These are phyloP conservation scores for Prunus campanulata DNA, from an alignment of 306 rosid species.

Conservation along the genomic window DNA sequence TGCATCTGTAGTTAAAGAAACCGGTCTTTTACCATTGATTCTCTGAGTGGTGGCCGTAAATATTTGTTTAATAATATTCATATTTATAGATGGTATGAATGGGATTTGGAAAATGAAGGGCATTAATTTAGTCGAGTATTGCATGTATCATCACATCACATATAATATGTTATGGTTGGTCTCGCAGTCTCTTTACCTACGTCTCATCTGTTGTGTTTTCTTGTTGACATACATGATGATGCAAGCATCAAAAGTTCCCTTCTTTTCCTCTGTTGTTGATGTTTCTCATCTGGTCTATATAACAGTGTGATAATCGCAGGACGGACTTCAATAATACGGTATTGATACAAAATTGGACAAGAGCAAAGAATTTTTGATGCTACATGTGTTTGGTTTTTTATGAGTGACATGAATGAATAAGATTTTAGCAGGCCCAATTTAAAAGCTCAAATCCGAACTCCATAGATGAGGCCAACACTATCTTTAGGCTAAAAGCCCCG, in stretches of 20 bases:
- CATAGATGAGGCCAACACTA: background rate
- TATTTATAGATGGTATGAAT: background rate
- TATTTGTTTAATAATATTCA: background rate
- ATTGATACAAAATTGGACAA: too few species aligned
- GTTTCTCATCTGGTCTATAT: too few species aligned
- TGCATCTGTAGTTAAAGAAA: background rate
- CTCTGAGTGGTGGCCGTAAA: background rate
- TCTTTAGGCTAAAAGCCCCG: background rate
- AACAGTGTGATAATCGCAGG: too few species aligned
- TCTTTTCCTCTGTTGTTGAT: too few species aligned
- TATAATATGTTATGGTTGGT: background rate
- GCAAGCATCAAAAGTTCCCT: background rate
- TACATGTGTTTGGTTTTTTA: background rate
- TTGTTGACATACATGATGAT: background rate
- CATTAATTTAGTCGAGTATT: background rate
- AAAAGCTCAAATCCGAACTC: background rate
- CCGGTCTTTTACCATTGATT: background rate
- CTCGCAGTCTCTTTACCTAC: background rate
- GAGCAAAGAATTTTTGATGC: too few species aligned
- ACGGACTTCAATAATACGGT: too few species aligned
- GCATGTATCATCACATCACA: background rate
- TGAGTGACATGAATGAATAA: background rate
- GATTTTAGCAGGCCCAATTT: background rate
- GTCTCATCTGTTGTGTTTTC: background rate
- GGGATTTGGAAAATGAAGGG: too few species aligned